Conservation (phyloP, 805 yeast genomes). For the Pichia ethanolica region DNA sequence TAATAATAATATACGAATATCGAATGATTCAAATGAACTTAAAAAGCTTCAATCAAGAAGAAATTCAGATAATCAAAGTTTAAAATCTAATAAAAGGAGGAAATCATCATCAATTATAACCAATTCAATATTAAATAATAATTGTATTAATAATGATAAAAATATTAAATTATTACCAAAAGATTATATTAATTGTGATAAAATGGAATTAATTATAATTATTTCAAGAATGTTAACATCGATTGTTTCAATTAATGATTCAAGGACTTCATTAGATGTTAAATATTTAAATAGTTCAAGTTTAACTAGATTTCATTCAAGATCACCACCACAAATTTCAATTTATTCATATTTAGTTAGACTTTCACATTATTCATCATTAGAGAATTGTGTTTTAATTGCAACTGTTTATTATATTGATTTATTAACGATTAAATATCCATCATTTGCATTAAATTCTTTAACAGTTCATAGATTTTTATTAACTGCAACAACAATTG, state of each 20-base stretch:
- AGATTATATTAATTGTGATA: conserved; percentile 57
- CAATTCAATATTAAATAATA: too few species aligned
- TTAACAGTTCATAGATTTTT: conserved; percentile 90
- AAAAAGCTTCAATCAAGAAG: background rate
- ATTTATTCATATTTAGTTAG: conserved; percentile 70
- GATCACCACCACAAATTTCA: conserved; percentile 86
- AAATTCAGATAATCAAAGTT: background rate
- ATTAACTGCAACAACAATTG: conserved; percentile 84
- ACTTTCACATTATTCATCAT: conserved; percentile 72
- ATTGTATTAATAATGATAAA: background rate
- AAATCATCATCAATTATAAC: background rate
- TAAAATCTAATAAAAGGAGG: background rate
- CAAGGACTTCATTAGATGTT: conserved; percentile 23
- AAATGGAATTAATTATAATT: conserved; percentile 61
- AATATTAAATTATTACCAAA: conserved; percentile 30
- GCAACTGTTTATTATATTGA: conserved; percentile 89
- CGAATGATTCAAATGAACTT: too few species aligned
- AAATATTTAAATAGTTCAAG: conserved; percentile 29
- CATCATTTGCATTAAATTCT: conserved; percentile 76
- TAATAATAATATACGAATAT: too few species aligned
- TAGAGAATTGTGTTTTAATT: conserved; percentile 76
- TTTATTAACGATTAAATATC: conserved; percentile 66
- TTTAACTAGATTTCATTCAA: conserved; percentile 86
- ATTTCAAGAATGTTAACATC: conserved; percentile 77
- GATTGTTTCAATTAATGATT: conserved; percentile 68